Evolutionary conservation across 192 early-diverging fungal species (phyloP).

Genomic region (Podila clonocystis): DNA sequence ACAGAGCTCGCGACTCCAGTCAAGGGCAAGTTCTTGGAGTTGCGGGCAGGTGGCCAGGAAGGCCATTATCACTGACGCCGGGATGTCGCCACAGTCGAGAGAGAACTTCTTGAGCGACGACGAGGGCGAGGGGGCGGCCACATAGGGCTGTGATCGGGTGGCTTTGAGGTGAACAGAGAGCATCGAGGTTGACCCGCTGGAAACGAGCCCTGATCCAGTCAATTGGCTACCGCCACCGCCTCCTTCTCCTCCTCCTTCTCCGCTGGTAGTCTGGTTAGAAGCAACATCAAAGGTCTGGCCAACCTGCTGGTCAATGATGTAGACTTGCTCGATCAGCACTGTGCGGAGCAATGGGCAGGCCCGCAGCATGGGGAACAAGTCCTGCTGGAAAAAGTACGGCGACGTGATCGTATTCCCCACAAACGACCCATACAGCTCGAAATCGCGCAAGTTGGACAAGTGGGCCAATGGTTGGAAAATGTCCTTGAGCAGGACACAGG

Average conservation of each 20-base stretch:
- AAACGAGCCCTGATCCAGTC: not conserved
- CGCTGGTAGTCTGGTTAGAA: not conserved
- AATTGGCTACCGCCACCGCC: not conserved
- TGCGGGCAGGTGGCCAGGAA: constrained; percentile 21
- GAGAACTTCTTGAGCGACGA: constrained; percentile 25
- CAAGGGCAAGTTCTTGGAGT: constrained; percentile 21
- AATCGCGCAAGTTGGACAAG: constrained; percentile 30
- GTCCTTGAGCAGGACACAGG: constrained; percentile 30
- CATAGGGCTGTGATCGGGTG: not conserved
- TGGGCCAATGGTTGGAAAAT: constrained; percentile 34
- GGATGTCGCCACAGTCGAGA: constrained; percentile 44
- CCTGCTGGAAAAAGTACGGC: constrained; percentile 43
- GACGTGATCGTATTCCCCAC: constrained; percentile 51
- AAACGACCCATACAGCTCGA: constrained; percentile 48
- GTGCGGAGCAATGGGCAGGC: constrained; percentile 22
- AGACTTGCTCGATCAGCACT: constrained; percentile 32
- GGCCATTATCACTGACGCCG: constrained; percentile 35
- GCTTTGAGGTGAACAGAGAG: constrained; percentile 33
- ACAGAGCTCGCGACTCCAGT: constrained; percentile 34
- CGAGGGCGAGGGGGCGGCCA: not conserved
- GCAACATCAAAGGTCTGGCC: constrained; percentile 2
- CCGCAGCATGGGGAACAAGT: constrained; percentile 29
- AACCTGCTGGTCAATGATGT: constrained; percentile 39
- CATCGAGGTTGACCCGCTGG: constrained; percentile 5
- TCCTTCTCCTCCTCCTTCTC: not conserved